These are phyloP conservation scores for Alternaria ventricosa DNA, from an alignment of 2,329 filamentous ascomycete species.

Conservation along the genomic window DNA sequence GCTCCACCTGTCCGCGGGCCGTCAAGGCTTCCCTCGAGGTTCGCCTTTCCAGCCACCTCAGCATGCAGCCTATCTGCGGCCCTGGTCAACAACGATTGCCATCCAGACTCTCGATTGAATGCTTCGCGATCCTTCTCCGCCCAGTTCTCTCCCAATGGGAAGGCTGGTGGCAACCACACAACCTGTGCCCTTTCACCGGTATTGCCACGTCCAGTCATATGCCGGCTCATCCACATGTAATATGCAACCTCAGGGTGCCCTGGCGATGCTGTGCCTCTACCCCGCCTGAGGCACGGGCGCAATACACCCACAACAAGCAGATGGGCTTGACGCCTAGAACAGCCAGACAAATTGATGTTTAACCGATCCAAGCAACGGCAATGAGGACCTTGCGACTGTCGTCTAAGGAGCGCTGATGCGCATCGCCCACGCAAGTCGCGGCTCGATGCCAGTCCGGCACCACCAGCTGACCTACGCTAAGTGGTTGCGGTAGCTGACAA, in stretches of 20 bases:
- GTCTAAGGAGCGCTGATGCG: conserved; percentile 17
- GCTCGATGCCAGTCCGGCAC: conserved; percentile 15
- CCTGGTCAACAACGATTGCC: conserved; percentile 16
- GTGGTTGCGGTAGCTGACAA: conserved; percentile 16
- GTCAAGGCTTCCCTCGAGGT: neutral
- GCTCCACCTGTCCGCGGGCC: neutral
- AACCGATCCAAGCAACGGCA: conserved; percentile 13
- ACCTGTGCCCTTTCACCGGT: conserved; percentile 27
- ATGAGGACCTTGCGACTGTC: conserved; percentile 16
- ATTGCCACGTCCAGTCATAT: conserved; percentile 21
- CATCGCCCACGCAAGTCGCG: conserved; percentile 11
- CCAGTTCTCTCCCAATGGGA: conserved; percentile 32
- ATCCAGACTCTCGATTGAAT: conserved; percentile 10
- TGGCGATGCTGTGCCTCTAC: conserved; percentile 20
- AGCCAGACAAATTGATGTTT: conserved; percentile 14
- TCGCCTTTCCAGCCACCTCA: conserved; percentile 21
- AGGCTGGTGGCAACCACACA: conserved; percentile 11
- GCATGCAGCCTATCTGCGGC: conserved; percentile 22
- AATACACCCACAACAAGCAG: conserved; percentile 24
- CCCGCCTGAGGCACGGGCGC: conserved; percentile 33
- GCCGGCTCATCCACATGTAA: conserved; percentile 15
- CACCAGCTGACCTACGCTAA: conserved; percentile 21
- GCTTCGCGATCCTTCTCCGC: conserved; percentile 10
- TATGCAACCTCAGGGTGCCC: conserved; percentile 17
- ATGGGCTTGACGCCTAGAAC: conserved; percentile 6